A percentile compares a stretch with the other conserved stretches of the same genome.
Evolutionary conservation across 176 grass and related monocot genomes (phyloP).

Genomic region (Tillandsia fasciculata): DNA sequence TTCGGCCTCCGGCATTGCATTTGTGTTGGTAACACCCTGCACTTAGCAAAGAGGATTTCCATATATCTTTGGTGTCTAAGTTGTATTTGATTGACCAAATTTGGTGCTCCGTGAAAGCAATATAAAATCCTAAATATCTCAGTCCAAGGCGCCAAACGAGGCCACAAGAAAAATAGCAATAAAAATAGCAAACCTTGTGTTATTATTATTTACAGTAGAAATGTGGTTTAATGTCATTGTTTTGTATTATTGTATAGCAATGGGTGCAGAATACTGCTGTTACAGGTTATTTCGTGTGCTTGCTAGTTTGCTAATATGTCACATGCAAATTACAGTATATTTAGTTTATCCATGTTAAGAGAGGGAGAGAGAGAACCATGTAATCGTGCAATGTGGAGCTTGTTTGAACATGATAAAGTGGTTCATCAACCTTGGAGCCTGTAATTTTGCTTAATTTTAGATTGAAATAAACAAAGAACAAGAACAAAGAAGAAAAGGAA

Average conservation of each 20-base stretch:
- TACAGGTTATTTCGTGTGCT: no score
- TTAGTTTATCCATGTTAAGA: not conserved
- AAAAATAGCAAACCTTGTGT: no score
- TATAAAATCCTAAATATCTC: no score
- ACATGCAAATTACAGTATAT: no score
- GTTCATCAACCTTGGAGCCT: not conserved
- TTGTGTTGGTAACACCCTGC: slow-evolving; percentile 9
- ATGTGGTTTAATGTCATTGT: not conserved
- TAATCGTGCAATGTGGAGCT: not conserved
- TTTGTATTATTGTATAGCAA: no score
- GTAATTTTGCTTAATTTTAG: not conserved
- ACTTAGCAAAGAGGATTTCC: not conserved
- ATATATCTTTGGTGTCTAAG: not conserved
- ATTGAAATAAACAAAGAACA: not conserved
- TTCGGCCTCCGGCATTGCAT: slow-evolving; percentile 10
- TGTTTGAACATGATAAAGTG: not conserved
- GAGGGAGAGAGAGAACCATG: not conserved
- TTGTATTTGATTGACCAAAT: no score
- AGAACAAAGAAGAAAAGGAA: not conserved
- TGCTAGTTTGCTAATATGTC: no score
- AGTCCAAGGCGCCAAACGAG: no score
- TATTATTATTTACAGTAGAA: not conserved
- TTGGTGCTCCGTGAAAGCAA: no score
- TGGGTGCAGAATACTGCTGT: no score
- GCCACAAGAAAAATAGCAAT: no score